Base-by-base conservation (phyloP, 2,329 filamentous ascomycete genomes). In the Penicillium nordicum region DNA sequence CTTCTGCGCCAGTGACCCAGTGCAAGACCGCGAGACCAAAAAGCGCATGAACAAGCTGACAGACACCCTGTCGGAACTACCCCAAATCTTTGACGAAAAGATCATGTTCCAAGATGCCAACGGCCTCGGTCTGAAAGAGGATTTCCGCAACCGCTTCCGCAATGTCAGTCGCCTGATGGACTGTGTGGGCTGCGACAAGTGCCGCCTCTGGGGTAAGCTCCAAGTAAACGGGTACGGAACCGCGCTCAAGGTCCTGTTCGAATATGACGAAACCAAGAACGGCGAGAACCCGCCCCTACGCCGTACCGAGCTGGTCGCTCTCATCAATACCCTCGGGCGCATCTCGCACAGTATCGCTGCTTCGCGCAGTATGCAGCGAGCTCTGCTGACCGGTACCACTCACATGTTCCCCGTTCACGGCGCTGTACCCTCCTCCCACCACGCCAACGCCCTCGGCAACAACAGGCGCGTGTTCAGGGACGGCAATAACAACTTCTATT, bases 151-250 rank as follows among this genome's bases (percentile, higher is more conserved):
- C 74, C 89, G 94, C 16, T 99, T 99, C 82, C 87, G 94, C 71
- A 99, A 99, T 71, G 90, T 99, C 59, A 96, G 90, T 72, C 87
- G 94, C 40, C 82, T 97, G 62, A 99, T 99, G 94, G 94, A 99
- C 74, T 99, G 94, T 66, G 93, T 97, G 21, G 94, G 94, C 43
- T 99, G 94, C 74, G 94, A 99, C 78, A 99, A 99, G 78, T 99
- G 94, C 76, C 87, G 94, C 9, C 85, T 99, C 2, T 99, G 94
- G 94, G 94, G 94, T 47, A 99, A 99, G 77, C 78, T 99, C 37
- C 94, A 99, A 77, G 96, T 92, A 0, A 89, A 90, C 12, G 94
- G 94, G 2, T 97, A 97, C 71, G 94, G 94, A 48, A 91, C 94
- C 0, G 94, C 94, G 0, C 79, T 99, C 60, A 99, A 99, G 77